These are phyloP conservation scores for Fonsecaea monophora DNA, from an alignment of 2,329 filamentous ascomycete genomes.

Conservation along the genomic window DNA sequence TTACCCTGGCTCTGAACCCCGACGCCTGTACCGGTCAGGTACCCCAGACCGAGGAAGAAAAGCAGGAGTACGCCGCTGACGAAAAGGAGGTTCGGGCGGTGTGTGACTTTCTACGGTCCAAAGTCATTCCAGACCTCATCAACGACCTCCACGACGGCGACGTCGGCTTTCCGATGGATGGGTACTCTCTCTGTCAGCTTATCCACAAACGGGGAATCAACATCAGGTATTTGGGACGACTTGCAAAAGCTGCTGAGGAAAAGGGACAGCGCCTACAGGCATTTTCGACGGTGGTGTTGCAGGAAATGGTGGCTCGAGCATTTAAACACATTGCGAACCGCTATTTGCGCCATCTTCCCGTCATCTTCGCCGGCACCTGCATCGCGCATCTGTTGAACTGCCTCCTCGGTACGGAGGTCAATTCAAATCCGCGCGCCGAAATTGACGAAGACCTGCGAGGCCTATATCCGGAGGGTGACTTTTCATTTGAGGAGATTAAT, in stretches of 20 bases:
- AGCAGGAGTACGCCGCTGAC: constrained; percentile 79
- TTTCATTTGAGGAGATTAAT: constrained; percentile 79
- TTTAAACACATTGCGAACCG: constrained; percentile 91
- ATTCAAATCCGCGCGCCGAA: constrained; percentile 77
- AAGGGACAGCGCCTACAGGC: constrained; percentile 76
- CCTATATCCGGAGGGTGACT: constrained; percentile 81
- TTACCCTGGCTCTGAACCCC: constrained; percentile 88
- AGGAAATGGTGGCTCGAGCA: constrained; percentile 93
- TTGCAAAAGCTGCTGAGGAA: constrained; percentile 72
- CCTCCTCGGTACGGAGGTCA: constrained; percentile 77
- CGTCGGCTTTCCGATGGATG: constrained; percentile 97
- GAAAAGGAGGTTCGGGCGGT: constrained; percentile 87
- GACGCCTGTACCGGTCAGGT: constrained; percentile 93
- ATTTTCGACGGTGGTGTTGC: constrained; percentile 76
- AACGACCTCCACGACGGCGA: constrained; percentile 90
- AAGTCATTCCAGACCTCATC: constrained; percentile 82
- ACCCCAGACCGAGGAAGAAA: constrained; percentile 89
- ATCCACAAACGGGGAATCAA: constrained; percentile 98
- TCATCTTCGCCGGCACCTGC: constrained; percentile 79
- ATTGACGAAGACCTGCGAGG: constrained; percentile 75
- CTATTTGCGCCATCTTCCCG: constrained; percentile 79
- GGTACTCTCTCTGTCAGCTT: constrained; percentile 83
- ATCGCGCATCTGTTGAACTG: constrained; percentile 92
- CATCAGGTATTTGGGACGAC: constrained; percentile 88
- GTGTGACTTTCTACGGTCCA: constrained; percentile 76